These are phyloP conservation scores for Monosporascus sp. DNA, from an alignment of 2,329 filamentous ascomycete genomes.

Conservation along the genomic window DNA sequence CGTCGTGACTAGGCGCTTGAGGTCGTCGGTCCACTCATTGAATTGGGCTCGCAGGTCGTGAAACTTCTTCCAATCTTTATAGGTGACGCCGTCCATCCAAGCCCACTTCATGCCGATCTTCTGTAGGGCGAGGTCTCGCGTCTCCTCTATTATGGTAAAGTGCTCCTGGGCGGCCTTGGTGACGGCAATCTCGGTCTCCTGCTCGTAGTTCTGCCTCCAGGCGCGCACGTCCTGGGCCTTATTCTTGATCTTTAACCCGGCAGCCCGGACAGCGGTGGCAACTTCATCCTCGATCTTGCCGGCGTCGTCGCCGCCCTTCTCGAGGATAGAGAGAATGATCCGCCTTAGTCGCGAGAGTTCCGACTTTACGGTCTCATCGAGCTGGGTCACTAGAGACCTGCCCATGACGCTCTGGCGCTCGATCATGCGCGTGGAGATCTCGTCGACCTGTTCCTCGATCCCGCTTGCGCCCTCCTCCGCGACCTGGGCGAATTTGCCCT, in stretches of 20 bases:
- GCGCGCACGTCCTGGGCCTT: conserved; percentile 70
- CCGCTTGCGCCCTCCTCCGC: conserved; percentile 73
- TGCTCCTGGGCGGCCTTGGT: conserved; percentile 72
- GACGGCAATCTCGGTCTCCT: conserved; percentile 63
- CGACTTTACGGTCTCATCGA: conserved; percentile 61
- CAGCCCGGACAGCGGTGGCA: conserved; percentile 51
- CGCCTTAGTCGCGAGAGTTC: conserved; percentile 62
- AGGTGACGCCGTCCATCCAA: conserved; percentile 90
- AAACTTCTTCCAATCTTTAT: conserved; percentile 96
- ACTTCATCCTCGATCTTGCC: conserved; percentile 39
- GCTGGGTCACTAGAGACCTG: conserved; percentile 58
- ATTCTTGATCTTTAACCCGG: conserved; percentile 69
- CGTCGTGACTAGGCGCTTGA: conserved; percentile 68
- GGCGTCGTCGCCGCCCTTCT: conserved; percentile 45
- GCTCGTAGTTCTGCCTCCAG: conserved; percentile 70
- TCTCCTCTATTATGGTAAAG: conserved; percentile 74
- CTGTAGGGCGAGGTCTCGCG: conserved; percentile 78
- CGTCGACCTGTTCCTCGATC: conserved; percentile 64
- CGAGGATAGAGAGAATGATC: conserved; percentile 60
- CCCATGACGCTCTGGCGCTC: conserved; percentile 61
- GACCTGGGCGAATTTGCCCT: conserved; percentile 79
- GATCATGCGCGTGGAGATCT: conserved; percentile 52
- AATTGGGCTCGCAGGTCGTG: conserved; percentile 81
- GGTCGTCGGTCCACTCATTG: conserved; percentile 76
- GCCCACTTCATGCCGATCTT: conserved; percentile 94